Evolutionary conservation across 148 eudicot species (phyloP).

Genomic region (Silene latifolia): DNA sequence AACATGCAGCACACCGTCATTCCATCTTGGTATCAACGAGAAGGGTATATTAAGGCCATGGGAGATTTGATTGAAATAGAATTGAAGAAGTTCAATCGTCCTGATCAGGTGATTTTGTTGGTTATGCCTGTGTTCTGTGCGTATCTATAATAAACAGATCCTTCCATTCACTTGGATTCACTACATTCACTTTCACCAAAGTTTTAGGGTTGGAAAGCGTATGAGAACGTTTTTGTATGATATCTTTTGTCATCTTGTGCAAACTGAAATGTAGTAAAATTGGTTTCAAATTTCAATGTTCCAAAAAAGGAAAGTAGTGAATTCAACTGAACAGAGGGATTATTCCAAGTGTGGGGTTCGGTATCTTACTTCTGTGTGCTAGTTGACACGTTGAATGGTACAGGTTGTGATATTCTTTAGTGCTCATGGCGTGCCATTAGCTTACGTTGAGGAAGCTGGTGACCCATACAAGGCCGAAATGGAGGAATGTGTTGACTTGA

Average conservation of each 20-base stretch:
- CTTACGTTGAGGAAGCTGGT: slow-evolving; percentile 98
- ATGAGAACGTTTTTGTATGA: too few relatives aligned
- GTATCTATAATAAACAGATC: too few relatives aligned
- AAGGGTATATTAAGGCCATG: slow-evolving; percentile 92
- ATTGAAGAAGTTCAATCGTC: slow-evolving; percentile 50
- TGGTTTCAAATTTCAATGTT: too few relatives aligned
- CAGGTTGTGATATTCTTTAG: slow-evolving; percentile 97
- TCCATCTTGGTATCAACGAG: slow-evolving; percentile 99
- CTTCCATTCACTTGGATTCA: neutral
- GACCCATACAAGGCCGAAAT: slow-evolving; percentile 99
- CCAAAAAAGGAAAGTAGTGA: too few relatives aligned
- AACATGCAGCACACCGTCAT: slow-evolving; percentile 98
- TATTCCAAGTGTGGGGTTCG: too few relatives aligned
- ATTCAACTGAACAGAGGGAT: too few relatives aligned
- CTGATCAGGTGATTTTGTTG: slow-evolving; percentile 56
- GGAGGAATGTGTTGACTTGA: slow-evolving; percentile 97
- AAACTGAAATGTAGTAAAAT: neutral
- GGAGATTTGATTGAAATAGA: slow-evolving; percentile 77
- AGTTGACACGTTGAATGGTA: slow-evolving; percentile 10
- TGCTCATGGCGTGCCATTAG: slow-evolving; percentile 97
- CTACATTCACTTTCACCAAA: neutral
- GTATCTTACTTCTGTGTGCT: neutral
- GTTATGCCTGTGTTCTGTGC: slow-evolving; percentile 2
- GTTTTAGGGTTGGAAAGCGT: too few relatives aligned
- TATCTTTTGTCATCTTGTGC: neutral